Evolutionary conservation across 148 eudicot genomes (phyloP), one percentile per base, ranked within the genome.

Genomic region (Chenopodium quinoa): DNA sequence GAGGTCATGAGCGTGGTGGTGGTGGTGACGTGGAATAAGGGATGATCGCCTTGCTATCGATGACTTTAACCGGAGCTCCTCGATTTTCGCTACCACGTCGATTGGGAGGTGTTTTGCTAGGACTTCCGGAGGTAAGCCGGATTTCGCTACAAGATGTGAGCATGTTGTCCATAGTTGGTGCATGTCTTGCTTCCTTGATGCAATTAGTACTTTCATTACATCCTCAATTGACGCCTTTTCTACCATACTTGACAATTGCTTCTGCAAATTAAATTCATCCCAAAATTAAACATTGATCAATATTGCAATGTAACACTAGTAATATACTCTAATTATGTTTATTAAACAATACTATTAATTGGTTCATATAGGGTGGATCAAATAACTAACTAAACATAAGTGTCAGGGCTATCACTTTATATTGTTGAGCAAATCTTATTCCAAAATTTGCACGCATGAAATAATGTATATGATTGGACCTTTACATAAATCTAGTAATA

Each of bases 161-260:
- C 99, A 96, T 73, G 98, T 96, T 29, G 97, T 82, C 99, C 98
- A 96, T 12, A 96, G 90, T 67, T 92, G 95, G 54, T 94, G 97
- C 92, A 92, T 91, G 69, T 96, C 99, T 86, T 94, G 98, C 78
- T 92, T 96, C 76, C 99, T 88, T 80, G 99, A 96, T 12, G 99
- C 99, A 67, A 91, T 78, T 63, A 96, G 79, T 5, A 96, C 99
- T 65, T 92, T 96, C 98, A 96, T 96, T 16, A 96, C 99, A 83
- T 96, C 98, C 52, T 96, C 99, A 62, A 96, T 96, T 75, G 99
- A 94, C 1, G 99, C 98, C 87, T 96, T 96, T 69, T 94, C 98
- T 56, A 96, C 99, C 90, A 96, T 91, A 81, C 86, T 92, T 37
- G 88, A 90, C 83, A 96, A 81, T 86, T 96, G 98, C 81, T 94